Evolutionary conservation across 2,329 filamentous ascomycete genomes (phyloP).

Genomic region (Colletotrichum tropicale): DNA sequence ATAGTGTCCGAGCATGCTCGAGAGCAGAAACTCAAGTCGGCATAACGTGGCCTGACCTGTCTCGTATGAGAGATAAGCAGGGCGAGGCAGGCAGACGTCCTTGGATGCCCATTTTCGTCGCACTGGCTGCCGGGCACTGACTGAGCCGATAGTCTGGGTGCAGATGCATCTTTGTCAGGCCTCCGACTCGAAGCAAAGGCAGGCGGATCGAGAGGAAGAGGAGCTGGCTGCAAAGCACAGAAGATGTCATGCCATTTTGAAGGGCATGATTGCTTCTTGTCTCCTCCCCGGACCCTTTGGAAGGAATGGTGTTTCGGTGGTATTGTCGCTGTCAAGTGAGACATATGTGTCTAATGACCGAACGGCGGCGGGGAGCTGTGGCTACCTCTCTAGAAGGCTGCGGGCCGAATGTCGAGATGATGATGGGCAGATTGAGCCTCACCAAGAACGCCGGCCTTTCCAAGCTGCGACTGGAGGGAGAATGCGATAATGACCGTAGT

Average conservation of each 20-base stretch:
- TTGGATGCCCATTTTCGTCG: neutral
- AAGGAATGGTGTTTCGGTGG: neutral
- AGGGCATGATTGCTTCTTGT: neutral
- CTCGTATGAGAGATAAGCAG: neutral
- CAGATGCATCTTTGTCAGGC: neutral
- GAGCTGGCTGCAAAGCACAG: neutral
- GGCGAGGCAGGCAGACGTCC: neutral
- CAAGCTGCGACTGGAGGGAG: neutral
- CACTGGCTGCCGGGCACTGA: neutral
- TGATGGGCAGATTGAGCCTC: neutral
- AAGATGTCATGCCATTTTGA: neutral
- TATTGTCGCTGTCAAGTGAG: neutral
- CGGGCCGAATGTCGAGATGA: slow-evolving; percentile 12
- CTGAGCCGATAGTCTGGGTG: neutral
- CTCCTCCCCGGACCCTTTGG: neutral
- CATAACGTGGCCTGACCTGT: neutral
- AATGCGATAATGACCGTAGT: neutral
- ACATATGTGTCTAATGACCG: neutral
- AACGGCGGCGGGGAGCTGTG: neutral
- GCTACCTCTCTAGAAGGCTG: neutral
- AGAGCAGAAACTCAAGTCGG: neutral
- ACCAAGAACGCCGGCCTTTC: neutral
- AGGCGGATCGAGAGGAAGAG: neutral
- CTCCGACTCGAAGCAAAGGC: neutral
- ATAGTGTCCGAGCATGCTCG: neutral